A percentile compares a stretch with the other conserved stretches of the same genome.
These are phyloP conservation scores for Rhodomyrtus tomentosa DNA, from an alignment of 345 rosid genomes.

Conservation along the genomic window DNA sequence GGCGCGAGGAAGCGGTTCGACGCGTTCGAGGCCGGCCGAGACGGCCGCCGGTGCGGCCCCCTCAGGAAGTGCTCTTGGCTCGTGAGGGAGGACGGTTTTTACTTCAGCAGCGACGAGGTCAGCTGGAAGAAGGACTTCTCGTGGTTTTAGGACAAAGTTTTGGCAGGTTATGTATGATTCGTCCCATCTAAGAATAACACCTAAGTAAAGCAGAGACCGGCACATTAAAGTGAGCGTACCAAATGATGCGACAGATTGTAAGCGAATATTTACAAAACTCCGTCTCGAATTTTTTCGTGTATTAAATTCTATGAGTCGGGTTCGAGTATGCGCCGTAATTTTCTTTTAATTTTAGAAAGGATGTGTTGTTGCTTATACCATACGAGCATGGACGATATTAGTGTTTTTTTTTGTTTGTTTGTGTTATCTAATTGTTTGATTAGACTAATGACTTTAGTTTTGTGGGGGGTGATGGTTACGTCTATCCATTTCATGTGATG, in stretches of 20 bases:
- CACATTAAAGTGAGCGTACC: not conserved
- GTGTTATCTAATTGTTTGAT: not conserved
- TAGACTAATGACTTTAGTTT: not conserved
- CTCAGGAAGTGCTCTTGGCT: slow-evolving; percentile 77
- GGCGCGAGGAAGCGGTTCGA: slow-evolving; percentile 38
- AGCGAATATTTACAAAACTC: not conserved
- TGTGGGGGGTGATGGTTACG: not conserved
- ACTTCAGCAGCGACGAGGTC: slow-evolving; percentile 72
- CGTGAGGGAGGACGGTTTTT: slow-evolving; percentile 79
- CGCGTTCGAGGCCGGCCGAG: slow-evolving; percentile 54
- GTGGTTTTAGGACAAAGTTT: slow-evolving; percentile 20
- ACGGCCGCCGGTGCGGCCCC: slow-evolving; percentile 41
- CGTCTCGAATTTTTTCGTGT: not conserved
- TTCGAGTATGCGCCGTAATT: not conserved
- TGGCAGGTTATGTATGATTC: not conserved
- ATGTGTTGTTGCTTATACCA: not conserved
- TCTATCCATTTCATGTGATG: not conserved
- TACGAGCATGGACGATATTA: not conserved
- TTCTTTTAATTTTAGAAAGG: not conserved
- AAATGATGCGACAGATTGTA: not conserved
- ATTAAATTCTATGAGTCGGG: not conserved
- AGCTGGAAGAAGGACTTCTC: slow-evolving; percentile 77
- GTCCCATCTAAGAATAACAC: not conserved
- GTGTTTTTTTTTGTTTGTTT: not conserved
- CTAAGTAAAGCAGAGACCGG: not conserved